Evolutionary conservation across 805 yeast species (phyloP), one percentile per base, ranked within the genome.

Genomic region (Tetrapisispora taiwanensis): DNA sequence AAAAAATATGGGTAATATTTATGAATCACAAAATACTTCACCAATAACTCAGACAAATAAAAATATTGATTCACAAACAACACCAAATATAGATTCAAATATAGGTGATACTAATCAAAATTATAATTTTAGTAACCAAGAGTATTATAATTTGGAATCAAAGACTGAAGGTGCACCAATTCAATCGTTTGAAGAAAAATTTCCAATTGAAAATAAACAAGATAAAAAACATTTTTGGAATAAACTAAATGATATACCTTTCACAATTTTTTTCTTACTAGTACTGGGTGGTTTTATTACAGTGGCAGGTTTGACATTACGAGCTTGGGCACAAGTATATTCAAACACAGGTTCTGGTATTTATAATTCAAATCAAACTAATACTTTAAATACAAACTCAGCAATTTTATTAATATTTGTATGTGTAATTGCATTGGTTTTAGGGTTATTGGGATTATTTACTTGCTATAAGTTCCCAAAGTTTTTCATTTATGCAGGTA

Each of bases 371-470:
- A 54, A 59, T 12, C 68, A 74, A 43, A 59, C 73, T n/a, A 81
- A 83, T 53, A 75, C 88, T 0, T 60, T 86, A 60, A 79, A 82
- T 65, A 76, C 94, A 22, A 83, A 83, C 58, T 81, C 95, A 6
- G 75, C 83, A 9, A 70, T 86, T 37, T 63, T 87, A 53, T 75
- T 84, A 58, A 76, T 78, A 1, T 82, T 85, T 57, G 74, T 79
- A 14, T 72, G 79, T 42, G 76, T 75, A 13, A 67, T 83, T 7
- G 73, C 84, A 0, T 58, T 85, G 27, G 74, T 76, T 2, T 62
- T 84, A 26, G 75, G 95, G 0, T 42, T 70, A 1, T 48, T 70
- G 3, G 78, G 86, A 35, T 70, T 84, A 41, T 48, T 71, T 1
- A 64, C 76, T 47, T 94, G 95, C 4, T 68, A 88, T 52, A 48